phyloP scores from a whole-genome alignment of 495 filamentous ascomycete species.

The Polyplosphaeria fusca region DNA sequence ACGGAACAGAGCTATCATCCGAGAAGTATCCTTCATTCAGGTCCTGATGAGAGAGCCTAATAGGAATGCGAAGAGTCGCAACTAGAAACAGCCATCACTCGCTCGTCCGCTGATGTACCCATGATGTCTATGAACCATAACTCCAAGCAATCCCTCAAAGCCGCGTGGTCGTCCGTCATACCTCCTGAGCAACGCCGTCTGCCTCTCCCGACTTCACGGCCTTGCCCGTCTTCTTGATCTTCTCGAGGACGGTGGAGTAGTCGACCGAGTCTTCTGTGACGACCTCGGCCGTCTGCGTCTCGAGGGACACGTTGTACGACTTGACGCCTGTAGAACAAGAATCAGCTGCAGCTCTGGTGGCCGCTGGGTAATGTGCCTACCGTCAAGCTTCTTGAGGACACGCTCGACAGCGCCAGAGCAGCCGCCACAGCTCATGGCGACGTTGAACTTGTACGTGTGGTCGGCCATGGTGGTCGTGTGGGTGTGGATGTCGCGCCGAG shows the following conservation, averaged over 20 bases:
- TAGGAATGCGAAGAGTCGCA: no score
- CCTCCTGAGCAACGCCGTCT: constrained; percentile 38
- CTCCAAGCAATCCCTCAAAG: no score
- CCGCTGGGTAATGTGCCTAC: constrained; percentile 48
- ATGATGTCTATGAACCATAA: no score
- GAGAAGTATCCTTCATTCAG: no score
- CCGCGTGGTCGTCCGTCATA: no score
- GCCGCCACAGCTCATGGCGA: constrained; percentile 66
- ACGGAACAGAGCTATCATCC: no score
- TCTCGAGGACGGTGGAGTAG: constrained; percentile 78
- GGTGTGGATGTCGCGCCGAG: background rate
- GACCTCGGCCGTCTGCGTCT: constrained; percentile 73
- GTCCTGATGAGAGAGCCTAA: no score
- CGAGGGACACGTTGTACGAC: constrained; percentile 79
- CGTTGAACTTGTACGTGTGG: constrained; percentile 68
- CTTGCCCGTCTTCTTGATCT: constrained; percentile 96
- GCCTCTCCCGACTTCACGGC: constrained; percentile 72
- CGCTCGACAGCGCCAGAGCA: constrained; percentile 75
- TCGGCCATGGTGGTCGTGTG: constrained; percentile 48
- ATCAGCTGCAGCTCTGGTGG: background rate
- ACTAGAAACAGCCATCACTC: no score
- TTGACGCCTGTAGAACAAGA: constrained; percentile 64
- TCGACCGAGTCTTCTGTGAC: constrained; percentile 60
- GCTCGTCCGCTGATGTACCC: no score
- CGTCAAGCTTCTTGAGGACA: constrained; percentile 93